phyloP scores from a whole-genome alignment of 345 rosid species.

The Moringa oleifera region DNA sequence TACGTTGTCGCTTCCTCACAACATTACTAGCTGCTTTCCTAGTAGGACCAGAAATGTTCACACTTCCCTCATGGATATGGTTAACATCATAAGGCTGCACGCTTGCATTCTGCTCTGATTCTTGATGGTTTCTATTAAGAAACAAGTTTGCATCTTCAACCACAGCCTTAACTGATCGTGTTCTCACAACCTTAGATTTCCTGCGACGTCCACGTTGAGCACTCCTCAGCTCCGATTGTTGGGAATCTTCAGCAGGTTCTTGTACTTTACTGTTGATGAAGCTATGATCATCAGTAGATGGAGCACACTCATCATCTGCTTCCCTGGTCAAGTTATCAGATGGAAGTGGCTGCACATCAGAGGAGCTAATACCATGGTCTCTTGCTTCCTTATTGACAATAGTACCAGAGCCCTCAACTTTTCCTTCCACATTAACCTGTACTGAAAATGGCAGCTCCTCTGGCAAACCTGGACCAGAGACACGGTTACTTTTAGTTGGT shows the following conservation, averaged over 20 bases:
- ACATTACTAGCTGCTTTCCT: slow-evolving; percentile 21
- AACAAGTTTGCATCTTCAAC: slow-evolving; percentile 54
- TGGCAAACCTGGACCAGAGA: slow-evolving; percentile 18
- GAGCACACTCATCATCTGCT: slow-evolving; percentile 29
- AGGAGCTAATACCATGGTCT: slow-evolving; percentile 12
- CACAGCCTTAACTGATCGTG: slow-evolving; percentile 42
- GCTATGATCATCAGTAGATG: slow-evolving; percentile 54
- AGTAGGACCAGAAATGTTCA: slow-evolving; percentile 19
- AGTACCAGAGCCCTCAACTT: slow-evolving; percentile 12
- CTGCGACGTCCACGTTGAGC: slow-evolving; percentile 36
- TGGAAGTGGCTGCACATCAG: slow-evolving; percentile 17
- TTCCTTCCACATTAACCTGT: slow-evolving; percentile 15
- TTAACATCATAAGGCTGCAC: slow-evolving; percentile 18
- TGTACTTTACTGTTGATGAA: slow-evolving; percentile 41
- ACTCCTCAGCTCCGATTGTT: slow-evolving; percentile 46
- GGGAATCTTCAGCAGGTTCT: slow-evolving; percentile 48
- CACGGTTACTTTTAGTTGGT: slow-evolving; percentile 39
- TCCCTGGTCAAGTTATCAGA: slow-evolving; percentile 20
- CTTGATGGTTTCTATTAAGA: slow-evolving; percentile 33
- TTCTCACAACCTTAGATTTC: slow-evolving; percentile 46
- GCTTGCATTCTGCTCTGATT: slow-evolving; percentile 17
- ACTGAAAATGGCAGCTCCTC: slow-evolving; percentile 16
- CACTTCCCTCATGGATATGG: slow-evolving; percentile 22
- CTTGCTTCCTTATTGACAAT: slow-evolving; percentile 16
- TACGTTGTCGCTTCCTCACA: slow-evolving; percentile 48